phyloP scores from a whole-genome alignment of 306 rosid genomes.

The Medicago lupulina region DNA sequence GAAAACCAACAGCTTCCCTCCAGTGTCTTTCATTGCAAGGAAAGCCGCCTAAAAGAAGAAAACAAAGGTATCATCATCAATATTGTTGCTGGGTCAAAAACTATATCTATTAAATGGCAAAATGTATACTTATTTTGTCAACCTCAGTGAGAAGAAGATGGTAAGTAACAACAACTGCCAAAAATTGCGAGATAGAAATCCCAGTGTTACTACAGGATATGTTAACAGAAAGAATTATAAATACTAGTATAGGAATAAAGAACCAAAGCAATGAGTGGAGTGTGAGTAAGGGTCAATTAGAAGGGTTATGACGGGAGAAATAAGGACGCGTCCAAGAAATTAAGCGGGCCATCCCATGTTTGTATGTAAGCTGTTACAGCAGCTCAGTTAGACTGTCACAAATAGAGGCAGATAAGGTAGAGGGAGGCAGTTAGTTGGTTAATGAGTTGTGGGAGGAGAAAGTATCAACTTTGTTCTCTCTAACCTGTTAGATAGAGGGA shows the following conservation, averaged over 20 bases:
- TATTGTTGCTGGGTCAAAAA: conserved; percentile 5
- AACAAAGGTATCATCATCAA: conserved; percentile 17
- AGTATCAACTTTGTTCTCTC: no score
- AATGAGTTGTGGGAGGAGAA: no score
- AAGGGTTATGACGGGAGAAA: background rate
- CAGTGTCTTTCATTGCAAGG: conserved; percentile 89
- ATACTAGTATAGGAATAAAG: background rate
- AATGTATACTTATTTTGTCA: background rate
- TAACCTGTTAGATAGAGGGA: no score
- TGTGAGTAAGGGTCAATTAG: background rate
- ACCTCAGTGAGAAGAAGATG: conserved; percentile 21
- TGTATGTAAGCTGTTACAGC: no score
- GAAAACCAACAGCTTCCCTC: conserved; percentile 94
- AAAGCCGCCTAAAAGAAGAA: conserved; percentile 78
- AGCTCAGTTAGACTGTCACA: no score
- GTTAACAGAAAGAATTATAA: conserved; percentile 4
- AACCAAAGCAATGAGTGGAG: conserved; percentile 17
- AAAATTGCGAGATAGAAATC: conserved; percentile 15
- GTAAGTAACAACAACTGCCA: conserved; percentile 16
- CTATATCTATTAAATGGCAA: no score
- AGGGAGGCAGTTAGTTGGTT: no score
- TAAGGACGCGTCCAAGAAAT: background rate
- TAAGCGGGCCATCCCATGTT: no score
- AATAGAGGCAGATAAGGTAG: no score
- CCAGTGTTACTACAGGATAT: background rate